Conservation (phyloP, 1,139 yeast species). For the Candida sanyaensis region DNA sequence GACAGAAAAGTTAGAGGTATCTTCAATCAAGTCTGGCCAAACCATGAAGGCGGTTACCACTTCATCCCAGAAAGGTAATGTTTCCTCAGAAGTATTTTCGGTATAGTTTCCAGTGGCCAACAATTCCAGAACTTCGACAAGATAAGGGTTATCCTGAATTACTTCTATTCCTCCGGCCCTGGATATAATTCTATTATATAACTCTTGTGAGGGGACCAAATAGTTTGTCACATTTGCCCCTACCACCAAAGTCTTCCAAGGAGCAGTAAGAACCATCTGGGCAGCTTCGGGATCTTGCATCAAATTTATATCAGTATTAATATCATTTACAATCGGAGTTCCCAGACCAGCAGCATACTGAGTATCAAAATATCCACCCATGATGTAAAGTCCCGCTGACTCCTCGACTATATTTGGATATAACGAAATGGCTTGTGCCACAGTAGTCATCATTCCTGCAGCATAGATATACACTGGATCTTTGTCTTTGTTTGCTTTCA, state of each 20-base stretch:
- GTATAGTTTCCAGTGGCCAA: constrained; percentile 35
- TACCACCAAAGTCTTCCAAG: constrained; percentile 35
- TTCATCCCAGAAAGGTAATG: constrained; percentile 43
- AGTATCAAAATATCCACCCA: constrained; percentile 45
- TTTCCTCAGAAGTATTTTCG: constrained; percentile 21
- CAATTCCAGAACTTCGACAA: constrained; percentile 22
- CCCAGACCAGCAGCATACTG: constrained; percentile 39
- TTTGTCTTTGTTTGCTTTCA: constrained; percentile 25
- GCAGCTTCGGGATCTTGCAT: constrained; percentile 48
- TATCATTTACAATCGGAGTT: constrained; percentile 25
- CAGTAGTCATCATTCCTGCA: constrained; percentile 44
- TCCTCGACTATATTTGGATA: constrained; percentile 39
- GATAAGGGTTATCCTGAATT: constrained; percentile 25
- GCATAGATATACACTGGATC: constrained; percentile 37
- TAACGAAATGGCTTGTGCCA: constrained; percentile 41
- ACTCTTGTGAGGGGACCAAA: constrained; percentile 35
- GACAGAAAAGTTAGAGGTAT: constrained; percentile 25
- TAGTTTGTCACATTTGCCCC: constrained; percentile 45
- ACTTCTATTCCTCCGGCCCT: constrained; percentile 29
- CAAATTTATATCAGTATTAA: constrained; percentile 42
- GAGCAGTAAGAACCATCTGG: constrained; percentile 38
- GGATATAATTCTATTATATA: constrained; percentile 32
- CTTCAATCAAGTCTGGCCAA: constrained; percentile 30
- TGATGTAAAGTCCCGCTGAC: constrained; percentile 38
- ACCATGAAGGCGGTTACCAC: constrained; percentile 36